Conservation (phyloP, 257 asterid species). For the Fraxinus quadrangulata region DNA sequence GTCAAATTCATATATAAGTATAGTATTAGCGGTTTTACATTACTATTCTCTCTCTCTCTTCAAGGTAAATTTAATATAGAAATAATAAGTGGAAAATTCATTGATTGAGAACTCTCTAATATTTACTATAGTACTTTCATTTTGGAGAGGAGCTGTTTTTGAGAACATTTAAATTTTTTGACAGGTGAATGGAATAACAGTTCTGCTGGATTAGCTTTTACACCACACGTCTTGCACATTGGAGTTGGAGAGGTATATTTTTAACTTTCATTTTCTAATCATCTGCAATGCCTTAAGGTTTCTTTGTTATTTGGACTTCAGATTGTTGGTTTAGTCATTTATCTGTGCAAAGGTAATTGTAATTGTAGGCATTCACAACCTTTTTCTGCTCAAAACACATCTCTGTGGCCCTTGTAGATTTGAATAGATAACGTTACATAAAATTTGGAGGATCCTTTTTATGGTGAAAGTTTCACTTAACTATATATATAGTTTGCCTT, state of each 20-base stretch:
- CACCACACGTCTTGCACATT: no score
- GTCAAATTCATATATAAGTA: no score
- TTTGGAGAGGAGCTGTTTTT: neutral
- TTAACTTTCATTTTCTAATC: no score
- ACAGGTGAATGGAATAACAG: neutral
- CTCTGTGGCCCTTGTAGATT: neutral
- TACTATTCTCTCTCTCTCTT: slow-evolving; percentile 7
- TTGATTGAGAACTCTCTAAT: neutral
- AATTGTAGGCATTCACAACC: neutral
- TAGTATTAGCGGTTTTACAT: neutral
- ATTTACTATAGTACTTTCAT: neutral
- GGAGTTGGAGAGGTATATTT: no score
- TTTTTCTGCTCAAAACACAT: neutral
- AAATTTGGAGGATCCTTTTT: neutral
- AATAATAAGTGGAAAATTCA: no score
- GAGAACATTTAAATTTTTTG: neutral
- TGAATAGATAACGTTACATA: neutral
- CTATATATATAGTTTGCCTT: no score
- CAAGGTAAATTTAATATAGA: neutral
- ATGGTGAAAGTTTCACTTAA: neutral
- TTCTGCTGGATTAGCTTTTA: slow-evolving; percentile 47
- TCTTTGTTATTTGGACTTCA: no score
- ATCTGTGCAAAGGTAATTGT: neutral
- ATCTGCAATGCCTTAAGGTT: no score
- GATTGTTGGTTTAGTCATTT: no score